These are phyloP conservation scores for Penicillium sp. DNA, from an alignment of 2,329 filamentous ascomycete genomes.

Conservation along the genomic window DNA sequence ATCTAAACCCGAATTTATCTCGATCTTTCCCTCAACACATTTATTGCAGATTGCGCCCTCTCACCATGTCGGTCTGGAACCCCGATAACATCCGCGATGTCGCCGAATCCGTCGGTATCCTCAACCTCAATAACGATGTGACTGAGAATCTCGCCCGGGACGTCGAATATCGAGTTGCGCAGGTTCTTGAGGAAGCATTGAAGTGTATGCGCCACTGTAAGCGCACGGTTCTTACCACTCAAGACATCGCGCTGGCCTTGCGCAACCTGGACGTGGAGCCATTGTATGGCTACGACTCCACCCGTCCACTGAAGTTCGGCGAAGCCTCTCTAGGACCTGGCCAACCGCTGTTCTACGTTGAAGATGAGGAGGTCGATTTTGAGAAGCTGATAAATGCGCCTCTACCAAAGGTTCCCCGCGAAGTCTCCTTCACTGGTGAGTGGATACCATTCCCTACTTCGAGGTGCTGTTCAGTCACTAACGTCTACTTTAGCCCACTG, in stretches of 20 bases:
- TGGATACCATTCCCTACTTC: not conserved
- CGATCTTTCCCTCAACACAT: conserved; percentile 2
- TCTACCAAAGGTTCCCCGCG: conserved; percentile 83
- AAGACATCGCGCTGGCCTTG: conserved; percentile 80
- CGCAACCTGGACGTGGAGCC: conserved; percentile 85
- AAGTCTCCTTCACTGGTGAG: conserved; percentile 81
- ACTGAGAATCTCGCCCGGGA: conserved; percentile 82
- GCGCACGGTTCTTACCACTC: conserved; percentile 76
- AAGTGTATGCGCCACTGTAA: conserved; percentile 92
- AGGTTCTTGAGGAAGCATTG: conserved; percentile 85
- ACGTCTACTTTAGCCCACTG: conserved; percentile 62
- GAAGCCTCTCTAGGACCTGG: conserved; percentile 89
- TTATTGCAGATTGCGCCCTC: not conserved
- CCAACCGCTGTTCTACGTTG: conserved; percentile 91
- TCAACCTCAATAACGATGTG: conserved; percentile 71
- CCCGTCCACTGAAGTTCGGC: conserved; percentile 76
- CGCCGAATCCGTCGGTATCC: conserved; percentile 87
- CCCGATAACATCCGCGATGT: conserved; percentile 92
- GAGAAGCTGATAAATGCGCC: conserved; percentile 97
- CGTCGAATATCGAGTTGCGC: conserved; percentile 86
- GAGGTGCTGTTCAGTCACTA: conserved; percentile 4
- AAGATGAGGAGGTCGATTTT: conserved; percentile 97
- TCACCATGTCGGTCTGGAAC: conserved; percentile 69
- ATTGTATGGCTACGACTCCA: conserved; percentile 91
- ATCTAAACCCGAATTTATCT: not conserved